A percentile compares a stretch with the other conserved stretches of the same genome.
These are phyloP conservation scores for Populus deltoides DNA, from an alignment of 345 rosid species.

Conservation along the genomic window DNA sequence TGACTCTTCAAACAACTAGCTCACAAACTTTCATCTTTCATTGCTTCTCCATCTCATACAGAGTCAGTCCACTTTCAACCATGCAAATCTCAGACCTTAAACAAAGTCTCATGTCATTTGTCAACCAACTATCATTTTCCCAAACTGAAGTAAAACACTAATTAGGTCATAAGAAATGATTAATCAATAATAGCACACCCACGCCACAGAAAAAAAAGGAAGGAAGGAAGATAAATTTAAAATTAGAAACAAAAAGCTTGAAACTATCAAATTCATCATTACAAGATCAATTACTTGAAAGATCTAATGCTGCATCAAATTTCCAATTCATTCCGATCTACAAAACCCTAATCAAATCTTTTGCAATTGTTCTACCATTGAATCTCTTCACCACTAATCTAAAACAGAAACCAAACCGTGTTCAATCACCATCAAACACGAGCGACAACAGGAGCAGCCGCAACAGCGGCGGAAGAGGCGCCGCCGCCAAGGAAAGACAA, in stretches of 20 bases:
- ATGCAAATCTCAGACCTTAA: too few species aligned
- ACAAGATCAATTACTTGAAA: neutral
- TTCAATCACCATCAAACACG: constrained; percentile 40
- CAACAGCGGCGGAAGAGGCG: constrained; percentile 55
- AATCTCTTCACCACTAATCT: neutral
- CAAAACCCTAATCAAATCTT: neutral
- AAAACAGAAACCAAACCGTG: neutral
- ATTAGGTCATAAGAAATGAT: neutral
- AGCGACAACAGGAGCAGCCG: constrained; percentile 49
- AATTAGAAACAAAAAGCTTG: neutral
- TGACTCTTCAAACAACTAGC: neutral
- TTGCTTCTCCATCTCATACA: too few species aligned
- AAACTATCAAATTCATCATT: neutral
- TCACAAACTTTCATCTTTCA: neutral
- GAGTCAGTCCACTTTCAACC: too few species aligned
- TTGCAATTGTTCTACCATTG: neutral
- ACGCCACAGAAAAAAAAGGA: too few species aligned
- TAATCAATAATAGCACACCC: neutral
- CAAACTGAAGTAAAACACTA: neutral
- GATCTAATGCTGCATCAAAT: neutral
- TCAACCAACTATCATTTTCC: neutral
- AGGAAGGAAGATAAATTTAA: neutral
- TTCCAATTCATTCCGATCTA: neutral
- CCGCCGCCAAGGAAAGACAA: constrained; percentile 71
- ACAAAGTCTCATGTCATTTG: too few species aligned